Percentiles rank a stretch among this genome's conserved stretches.
Evolutionary conservation across 1,139 yeast species (phyloP).

Genomic region (Hanseniaspora uvarum): DNA sequence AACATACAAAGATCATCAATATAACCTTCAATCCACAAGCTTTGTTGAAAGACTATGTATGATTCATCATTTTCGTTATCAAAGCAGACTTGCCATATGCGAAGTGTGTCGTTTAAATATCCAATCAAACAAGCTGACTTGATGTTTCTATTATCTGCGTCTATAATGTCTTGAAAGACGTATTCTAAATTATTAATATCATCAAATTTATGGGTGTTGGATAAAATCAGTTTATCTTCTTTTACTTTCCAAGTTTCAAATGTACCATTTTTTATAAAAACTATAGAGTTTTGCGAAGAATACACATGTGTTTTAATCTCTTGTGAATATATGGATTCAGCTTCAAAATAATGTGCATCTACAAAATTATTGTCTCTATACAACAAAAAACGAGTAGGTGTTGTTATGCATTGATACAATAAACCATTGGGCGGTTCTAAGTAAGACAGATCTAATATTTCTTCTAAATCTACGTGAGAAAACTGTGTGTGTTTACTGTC

Average conservation of each 20-base stretch:
- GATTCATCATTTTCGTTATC: background rate
- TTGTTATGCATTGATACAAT: conserved; percentile 1
- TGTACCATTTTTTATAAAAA: background rate
- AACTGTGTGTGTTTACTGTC: background rate
- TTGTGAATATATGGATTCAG: background rate
- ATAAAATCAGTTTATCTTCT: background rate
- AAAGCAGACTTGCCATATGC: background rate
- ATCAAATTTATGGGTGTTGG: background rate
- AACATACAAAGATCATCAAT: conserved; percentile 9
- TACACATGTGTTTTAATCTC: background rate
- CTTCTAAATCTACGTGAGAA: background rate
- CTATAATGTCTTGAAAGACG: background rate
- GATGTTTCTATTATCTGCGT: background rate
- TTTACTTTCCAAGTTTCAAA: conserved; percentile 5
- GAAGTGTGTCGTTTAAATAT: background rate
- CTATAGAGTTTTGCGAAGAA: background rate
- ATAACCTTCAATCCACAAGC: background rate
- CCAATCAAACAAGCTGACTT: background rate
- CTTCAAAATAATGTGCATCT: background rate
- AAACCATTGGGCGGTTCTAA: background rate
- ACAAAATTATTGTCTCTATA: background rate
- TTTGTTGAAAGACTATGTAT: conserved; percentile 8
- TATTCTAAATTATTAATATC: background rate
- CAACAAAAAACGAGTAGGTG: background rate
- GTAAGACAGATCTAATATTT: background rate